Conservation (phyloP, 108 stramenopile genomes). For the Nitzschia sp. region DNA sequence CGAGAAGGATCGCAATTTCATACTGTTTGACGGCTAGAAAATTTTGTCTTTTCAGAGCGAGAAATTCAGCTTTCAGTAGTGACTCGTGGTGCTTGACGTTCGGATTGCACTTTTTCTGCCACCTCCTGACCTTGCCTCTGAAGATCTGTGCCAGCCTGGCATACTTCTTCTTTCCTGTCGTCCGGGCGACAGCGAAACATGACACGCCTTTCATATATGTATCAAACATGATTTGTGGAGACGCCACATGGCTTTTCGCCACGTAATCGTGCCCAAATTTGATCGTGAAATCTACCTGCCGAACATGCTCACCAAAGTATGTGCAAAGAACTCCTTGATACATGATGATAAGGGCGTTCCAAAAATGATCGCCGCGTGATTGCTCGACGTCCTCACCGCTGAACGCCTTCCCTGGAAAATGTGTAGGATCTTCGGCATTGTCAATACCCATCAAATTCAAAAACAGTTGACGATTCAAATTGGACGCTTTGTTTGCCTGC, state of each 20-base stretch:
- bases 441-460: not conserved
- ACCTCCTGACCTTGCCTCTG: not conserved
- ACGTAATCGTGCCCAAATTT: conserved; percentile 3
- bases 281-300: not conserved
- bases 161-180: conserved; percentile 10
- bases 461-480: not conserved
- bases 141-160: not conserved
- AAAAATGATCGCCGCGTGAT: not conserved
- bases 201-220: conserved; percentile 16
- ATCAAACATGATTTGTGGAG: not conserved
- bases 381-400: not conserved
- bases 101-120: conserved; percentile 7
- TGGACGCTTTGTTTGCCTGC: not conserved
- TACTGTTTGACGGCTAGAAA: not conserved
- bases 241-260: not conserved
- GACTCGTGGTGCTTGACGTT: conserved; percentile 1
- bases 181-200: conserved; percentile 17
- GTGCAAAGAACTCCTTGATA: not conserved
- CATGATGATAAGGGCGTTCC: not conserved
- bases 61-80: not conserved
- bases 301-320: not conserved
- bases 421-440: conserved; percentile 14
- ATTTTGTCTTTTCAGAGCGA: not conserved
- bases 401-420: not conserved
- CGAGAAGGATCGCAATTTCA: not conserved